Evolutionary conservation across 2,329 filamentous ascomycete genomes (phyloP).

Genomic region (Cercospora sojina): DNA sequence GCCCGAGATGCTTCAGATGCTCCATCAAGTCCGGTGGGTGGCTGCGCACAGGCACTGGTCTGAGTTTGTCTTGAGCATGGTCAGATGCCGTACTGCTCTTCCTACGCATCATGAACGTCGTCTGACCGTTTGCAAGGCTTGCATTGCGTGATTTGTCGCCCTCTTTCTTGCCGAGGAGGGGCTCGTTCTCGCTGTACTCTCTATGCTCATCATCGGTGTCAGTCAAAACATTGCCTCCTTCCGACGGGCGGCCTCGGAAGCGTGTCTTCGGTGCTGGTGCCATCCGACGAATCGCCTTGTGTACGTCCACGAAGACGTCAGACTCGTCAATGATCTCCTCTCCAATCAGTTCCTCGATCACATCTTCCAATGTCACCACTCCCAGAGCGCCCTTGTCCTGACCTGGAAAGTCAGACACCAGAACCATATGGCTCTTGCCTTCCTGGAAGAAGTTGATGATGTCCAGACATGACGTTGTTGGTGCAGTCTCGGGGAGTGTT

Average conservation of each 20-base stretch:
- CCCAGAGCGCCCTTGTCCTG: constrained; percentile 86
- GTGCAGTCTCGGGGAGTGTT: constrained; percentile 89
- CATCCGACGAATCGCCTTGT: constrained; percentile 92
- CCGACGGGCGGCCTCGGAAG: constrained; percentile 25
- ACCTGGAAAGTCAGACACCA: constrained; percentile 89
- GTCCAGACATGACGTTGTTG: constrained; percentile 93
- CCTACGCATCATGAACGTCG: constrained; percentile 48
- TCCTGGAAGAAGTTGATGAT: constrained; percentile 99
- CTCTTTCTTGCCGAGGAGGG: constrained; percentile 30
- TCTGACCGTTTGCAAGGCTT: constrained; percentile 40
- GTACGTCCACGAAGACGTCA: constrained; percentile 96
- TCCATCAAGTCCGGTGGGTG: constrained; percentile 57
- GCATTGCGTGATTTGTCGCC: constrained; percentile 28
- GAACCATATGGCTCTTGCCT: constrained; percentile 97
- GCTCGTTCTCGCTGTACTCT: constrained; percentile 33
- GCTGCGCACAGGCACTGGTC: constrained; percentile 47
- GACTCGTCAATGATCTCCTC: constrained; percentile 99
- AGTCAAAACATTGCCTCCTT: constrained; percentile 19
- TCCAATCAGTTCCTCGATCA: constrained; percentile 97
- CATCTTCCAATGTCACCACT: constrained; percentile 94
- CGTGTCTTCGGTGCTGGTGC: constrained; percentile 74
- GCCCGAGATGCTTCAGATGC: constrained; percentile 63
- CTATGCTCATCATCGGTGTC: constrained; percentile 26
- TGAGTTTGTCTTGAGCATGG: constrained; percentile 25
- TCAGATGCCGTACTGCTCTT: constrained; percentile 46